phyloP scores from a whole-genome alignment of 192 early-diverging fungal species.

The Irineochytrium annulatum region DNA sequence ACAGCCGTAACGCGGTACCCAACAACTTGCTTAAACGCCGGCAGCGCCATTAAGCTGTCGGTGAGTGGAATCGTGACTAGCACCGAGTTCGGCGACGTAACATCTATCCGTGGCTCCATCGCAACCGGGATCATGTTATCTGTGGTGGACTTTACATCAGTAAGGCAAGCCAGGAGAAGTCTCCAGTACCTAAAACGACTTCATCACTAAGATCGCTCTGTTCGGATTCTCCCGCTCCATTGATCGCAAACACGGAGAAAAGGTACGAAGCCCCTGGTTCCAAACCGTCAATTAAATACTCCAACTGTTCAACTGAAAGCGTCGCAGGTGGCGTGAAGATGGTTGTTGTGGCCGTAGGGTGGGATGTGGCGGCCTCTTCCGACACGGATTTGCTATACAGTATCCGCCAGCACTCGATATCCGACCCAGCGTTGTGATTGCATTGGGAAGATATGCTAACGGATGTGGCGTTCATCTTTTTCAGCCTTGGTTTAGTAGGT shows the following conservation, averaged over 20 bases:
- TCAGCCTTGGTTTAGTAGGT: constrained; percentile 26
- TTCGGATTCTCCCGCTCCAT: constrained; percentile 27
- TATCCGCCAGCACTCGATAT: constrained; percentile 24
- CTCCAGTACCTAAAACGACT: constrained; percentile 42
- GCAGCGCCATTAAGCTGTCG: background rate
- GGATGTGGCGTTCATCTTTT: constrained; percentile 18
- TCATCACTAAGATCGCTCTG: constrained; percentile 37
- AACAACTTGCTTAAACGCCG: constrained; percentile 15
- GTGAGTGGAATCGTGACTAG: constrained; percentile 14
- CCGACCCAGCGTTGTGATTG: constrained; percentile 19
- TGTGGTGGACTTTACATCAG: background rate
- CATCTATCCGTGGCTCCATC: constrained; percentile 10
- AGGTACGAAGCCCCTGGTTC: constrained; percentile 25
- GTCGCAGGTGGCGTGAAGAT: constrained; percentile 8
- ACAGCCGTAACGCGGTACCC: constrained; percentile 23
- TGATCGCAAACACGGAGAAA: constrained; percentile 27
- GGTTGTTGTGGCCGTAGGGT: background rate
- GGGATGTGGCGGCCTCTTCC: background rate
- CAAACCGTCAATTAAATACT: constrained; percentile 28
- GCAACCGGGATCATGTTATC: constrained; percentile 34
- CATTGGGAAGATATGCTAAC: constrained; percentile 14
- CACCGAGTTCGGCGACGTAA: constrained; percentile 27
- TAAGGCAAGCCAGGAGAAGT: background rate
- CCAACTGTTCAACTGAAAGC: constrained; percentile 7
- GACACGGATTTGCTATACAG: background rate